phyloP scores from a whole-genome alignment of 371 early-diverging fungal species.

The Rhizomucor pusillus region DNA sequence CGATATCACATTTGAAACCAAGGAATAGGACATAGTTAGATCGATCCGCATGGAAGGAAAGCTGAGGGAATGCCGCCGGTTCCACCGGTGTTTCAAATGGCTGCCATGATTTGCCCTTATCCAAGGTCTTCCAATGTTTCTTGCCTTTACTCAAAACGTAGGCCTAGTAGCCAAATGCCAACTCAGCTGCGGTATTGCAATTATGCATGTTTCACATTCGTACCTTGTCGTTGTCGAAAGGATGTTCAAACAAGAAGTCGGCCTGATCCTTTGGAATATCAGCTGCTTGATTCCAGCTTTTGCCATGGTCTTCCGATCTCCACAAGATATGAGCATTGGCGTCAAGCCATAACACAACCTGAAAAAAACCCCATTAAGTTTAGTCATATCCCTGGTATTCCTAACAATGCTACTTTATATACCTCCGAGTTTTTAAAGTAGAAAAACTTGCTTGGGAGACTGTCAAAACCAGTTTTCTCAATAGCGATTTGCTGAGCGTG shows the following conservation, averaged over 20 bases:
- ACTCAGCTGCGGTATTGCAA: no score
- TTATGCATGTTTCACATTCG: constrained; percentile 1
- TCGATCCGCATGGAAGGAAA: constrained; percentile 70
- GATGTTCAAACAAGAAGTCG: constrained; percentile 52
- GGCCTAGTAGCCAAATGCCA: constrained; percentile 45
- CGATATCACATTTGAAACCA: constrained; percentile 47
- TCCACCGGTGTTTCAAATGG: constrained; percentile 51
- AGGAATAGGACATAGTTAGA: constrained; percentile 57
- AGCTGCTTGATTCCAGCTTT: constrained; percentile 51
- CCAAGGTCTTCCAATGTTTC: constrained; percentile 65
- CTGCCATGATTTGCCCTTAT: constrained; percentile 67
- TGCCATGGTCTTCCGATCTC: constrained; percentile 70
- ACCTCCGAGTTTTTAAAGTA: constrained; percentile 73
- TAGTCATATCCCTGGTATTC: not conserved
- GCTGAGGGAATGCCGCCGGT: constrained; percentile 34
- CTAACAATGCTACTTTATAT: constrained; percentile 1
- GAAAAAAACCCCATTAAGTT: not conserved
- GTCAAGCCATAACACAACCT: constrained; percentile 66
- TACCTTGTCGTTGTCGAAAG: constrained; percentile 57
- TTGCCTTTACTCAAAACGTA: constrained; percentile 55
- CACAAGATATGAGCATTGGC: constrained; percentile 42
- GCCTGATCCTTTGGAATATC: constrained; percentile 40
- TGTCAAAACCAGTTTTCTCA: constrained; percentile 44
- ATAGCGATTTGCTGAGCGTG: constrained; percentile 23
- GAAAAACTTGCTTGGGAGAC: constrained; percentile 52